Base-by-base conservation (phyloP, 2,329 filamentous ascomycete genomes). In the Lasiodiplodia hormozganensis region DNA sequence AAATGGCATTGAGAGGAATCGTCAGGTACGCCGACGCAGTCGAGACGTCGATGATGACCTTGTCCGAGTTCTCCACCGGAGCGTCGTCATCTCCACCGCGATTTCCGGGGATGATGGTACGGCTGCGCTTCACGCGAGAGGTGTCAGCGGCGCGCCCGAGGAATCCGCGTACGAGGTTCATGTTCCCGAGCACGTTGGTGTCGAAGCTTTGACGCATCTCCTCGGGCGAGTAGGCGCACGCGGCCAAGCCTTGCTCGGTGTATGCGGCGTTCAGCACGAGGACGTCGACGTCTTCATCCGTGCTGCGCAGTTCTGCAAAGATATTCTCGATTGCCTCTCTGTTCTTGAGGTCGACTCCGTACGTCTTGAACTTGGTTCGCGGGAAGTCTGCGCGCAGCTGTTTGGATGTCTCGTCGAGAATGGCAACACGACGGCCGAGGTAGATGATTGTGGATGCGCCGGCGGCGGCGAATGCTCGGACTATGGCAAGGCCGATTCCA, bases 101-200 rank as follows among this genome's bases (percentile, higher is more conserved):
- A 28, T 5, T 5, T 28, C 5, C 28, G 5, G 28, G 1, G 5
- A 28, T 28, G 28, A 28, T 28, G 28, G 28, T 28, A 11, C n/a
- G 18, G 7, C 21, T 65, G 28, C 49, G 23, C 28, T 62, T 62
- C 7, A 18, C 21, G 14, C 23, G 4, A 7, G 21, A 10, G 0
- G 28, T 25, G 2, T 56, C 3, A 8, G 47, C 5, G 0, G 36
- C 16, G 0, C 65, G 64, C 3, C 36, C 28, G 36, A 72, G 69
- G 28, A 67, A 73, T 21, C 70, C 60, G 40, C 72, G 72, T 12
- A 68, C 69, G 23, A 71, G 56, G 34, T 70, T 69, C 25, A 70
- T 62, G 12, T 70, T 69, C 23, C 69, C 69, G 12, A 67, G 56
- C 4, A 72, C 60, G 38, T 73, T 71, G 3, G 58, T 69, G 2